Conservation (phyloP, 192 early-diverging fungal genomes). For the Coemansia sp. region DNA sequence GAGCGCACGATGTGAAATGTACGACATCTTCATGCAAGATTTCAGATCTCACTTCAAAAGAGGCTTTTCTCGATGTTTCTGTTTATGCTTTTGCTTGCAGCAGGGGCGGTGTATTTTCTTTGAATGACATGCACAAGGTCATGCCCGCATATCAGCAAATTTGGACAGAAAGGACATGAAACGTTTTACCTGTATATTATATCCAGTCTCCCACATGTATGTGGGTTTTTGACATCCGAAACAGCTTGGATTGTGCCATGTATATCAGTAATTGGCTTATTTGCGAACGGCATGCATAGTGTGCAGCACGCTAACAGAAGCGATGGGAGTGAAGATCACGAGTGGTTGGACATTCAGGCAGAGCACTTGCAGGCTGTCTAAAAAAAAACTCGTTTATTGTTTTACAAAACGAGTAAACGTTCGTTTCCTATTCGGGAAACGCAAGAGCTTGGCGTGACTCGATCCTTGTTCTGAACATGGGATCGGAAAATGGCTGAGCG, state of each 20-base stretch:
- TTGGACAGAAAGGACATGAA: neutral
- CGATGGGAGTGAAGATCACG: neutral
- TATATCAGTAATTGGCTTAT: neutral
- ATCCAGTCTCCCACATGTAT: neutral
- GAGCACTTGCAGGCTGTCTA: neutral
- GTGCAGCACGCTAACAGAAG: neutral
- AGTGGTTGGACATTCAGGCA: neutral
- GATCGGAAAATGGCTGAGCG: neutral
- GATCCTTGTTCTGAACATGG: neutral
- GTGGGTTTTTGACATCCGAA: neutral
- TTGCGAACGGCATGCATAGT: neutral
- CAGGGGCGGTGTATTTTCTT: neutral
- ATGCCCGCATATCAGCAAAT: neutral
- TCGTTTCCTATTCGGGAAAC: neutral
- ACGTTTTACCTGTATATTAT: too few species aligned
- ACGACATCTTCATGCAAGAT: constrained; percentile 1
- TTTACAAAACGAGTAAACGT: neutral
- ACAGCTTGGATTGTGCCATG: neutral
- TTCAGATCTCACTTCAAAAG: constrained; percentile 3
- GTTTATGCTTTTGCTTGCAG: constrained; percentile 1
- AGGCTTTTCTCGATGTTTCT: constrained; percentile 3
- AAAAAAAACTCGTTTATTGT: neutral
- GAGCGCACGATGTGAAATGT: neutral
- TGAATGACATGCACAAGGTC: neutral
- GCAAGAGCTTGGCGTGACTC: neutral